Evolutionary conservation across 768 basidiomycete genomes (phyloP), one percentile per base, ranked within the genome.

Genomic region (Calocybe gangraenosa): DNA sequence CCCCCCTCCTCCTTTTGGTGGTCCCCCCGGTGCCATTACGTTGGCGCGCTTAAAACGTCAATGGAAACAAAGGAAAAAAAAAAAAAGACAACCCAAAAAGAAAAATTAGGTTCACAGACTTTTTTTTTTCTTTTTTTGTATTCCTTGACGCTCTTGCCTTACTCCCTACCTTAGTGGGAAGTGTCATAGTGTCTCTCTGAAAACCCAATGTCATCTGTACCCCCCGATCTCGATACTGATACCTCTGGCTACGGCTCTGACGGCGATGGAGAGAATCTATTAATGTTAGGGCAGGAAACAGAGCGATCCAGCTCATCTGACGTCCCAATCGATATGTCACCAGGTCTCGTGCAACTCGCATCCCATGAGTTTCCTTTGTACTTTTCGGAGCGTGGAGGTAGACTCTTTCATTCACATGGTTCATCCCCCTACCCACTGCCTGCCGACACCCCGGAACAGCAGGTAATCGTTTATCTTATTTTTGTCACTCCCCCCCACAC

Each of bases 361-460:
- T 14, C 62, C 31, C 67, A 76, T 17, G 83, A 87, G 2, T 81
- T 84, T 52, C 78, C 81, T 0, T 41, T 34, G 10, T 81, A 79
- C 64, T 89, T 88, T 52, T 53, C 54, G 23, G 81, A 87, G 51
- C 66, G 69, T 6, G 67, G 71, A 52, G 78, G 73, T 23, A 73
- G 84, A 30, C 78, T 87, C 60, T 89, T 81, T 65, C 81, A 81
- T 68, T 82, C 82, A 55, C 76, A 79, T 67, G 65, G 67, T 63
- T 64, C 55, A 51, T 73, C 77, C 36, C 81, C 81, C 39, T 91
- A 90, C 59, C 81, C 81, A 10, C 66, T 91, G 38, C 88, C 88
- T 35, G 81, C 81, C 3, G 87, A 91, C 61, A 71, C 74, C 14
- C 68, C 68, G 4, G 88, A 91, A 61, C 82, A 83, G 58, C 65